Percentiles rank a stretch among this genome's conserved stretches.
Conservation (phyloP, 257 asterid species). For the Nicotiana tabacum region DNA sequence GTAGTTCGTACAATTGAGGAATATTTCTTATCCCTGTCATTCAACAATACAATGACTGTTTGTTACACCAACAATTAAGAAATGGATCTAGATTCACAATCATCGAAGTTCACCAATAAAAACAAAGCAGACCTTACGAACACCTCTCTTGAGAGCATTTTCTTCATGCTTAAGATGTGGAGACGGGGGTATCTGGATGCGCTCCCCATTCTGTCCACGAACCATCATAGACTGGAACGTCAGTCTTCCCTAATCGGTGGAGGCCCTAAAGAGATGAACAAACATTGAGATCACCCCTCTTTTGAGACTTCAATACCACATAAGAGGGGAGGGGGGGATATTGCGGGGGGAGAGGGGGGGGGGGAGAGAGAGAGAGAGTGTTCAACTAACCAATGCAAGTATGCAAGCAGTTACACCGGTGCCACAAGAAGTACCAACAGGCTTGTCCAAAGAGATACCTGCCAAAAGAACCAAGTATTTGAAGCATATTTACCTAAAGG, state of each 20-base stretch:
- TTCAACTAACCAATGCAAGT: conserved; percentile 60
- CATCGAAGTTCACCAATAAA: conserved; percentile 1
- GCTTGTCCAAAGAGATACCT: conserved; percentile 70
- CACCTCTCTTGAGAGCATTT: background rate
- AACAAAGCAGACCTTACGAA: background rate
- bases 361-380: background rate
- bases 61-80: background rate
- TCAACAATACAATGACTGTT: background rate
- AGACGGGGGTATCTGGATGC: conserved; percentile 45
- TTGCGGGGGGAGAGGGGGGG: no score
- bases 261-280: conserved; percentile 51
- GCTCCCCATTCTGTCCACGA: conserved; percentile 97
- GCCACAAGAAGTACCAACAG: conserved; percentile 79
- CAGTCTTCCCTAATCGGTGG: conserved; percentile 74
- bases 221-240: conserved; percentile 75
- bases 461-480: conserved; percentile 13
- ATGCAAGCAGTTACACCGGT: conserved; percentile 97
- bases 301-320: background rate
- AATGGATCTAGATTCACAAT: background rate
- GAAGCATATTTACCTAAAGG: background rate
- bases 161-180: conserved; percentile 21
- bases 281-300: background rate
- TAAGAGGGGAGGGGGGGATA: no score
- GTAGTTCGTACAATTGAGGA: background rate
- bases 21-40: background rate